These are phyloP conservation scores for Helotiales sp. DNA, from an alignment of 2,329 filamentous ascomycete genomes.

Conservation along the genomic window DNA sequence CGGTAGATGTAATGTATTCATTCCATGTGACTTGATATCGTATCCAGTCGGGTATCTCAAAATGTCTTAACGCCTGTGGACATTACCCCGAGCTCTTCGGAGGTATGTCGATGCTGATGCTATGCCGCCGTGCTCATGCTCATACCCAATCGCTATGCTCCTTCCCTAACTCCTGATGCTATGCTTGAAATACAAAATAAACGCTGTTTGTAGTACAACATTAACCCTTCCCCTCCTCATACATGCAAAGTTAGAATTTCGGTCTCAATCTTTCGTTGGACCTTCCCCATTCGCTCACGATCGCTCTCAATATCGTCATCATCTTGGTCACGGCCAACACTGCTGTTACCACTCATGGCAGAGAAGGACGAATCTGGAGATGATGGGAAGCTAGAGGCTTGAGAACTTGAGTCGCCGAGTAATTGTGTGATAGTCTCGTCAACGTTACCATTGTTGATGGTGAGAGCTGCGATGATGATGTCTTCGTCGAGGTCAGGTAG, in stretches of 20 bases:
- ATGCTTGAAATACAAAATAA: not conserved
- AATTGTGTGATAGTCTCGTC: constrained; percentile 49
- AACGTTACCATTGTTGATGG: constrained; percentile 59
- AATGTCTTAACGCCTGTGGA: not conserved
- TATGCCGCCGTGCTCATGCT: not conserved
- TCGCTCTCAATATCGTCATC: constrained; percentile 42
- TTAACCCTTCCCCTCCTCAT: too few relatives aligned
- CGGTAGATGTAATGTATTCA: too few relatives aligned
- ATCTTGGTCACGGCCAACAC: constrained; percentile 51
- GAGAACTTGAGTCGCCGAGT: constrained; percentile 42
- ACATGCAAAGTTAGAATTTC: not conserved
- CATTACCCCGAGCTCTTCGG: not conserved
- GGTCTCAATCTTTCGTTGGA: not conserved
- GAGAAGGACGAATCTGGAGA: constrained; percentile 25
- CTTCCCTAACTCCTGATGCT: too few relatives aligned
- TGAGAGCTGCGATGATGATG: constrained; percentile 51
- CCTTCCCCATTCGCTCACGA: not conserved
- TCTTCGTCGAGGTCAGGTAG: constrained; percentile 51
- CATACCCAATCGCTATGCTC: not conserved
- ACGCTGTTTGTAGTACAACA: not conserved
- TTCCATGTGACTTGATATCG: not conserved
- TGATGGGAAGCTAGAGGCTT: constrained; percentile 8
- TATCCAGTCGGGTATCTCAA: not conserved
- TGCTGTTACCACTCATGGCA: constrained; percentile 46
- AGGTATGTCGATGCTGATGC: not conserved